Evolutionary conservation across 345 rosid species (phyloP), one percentile per base, ranked within the genome.

Genomic region (Erucastrum elatum): DNA sequence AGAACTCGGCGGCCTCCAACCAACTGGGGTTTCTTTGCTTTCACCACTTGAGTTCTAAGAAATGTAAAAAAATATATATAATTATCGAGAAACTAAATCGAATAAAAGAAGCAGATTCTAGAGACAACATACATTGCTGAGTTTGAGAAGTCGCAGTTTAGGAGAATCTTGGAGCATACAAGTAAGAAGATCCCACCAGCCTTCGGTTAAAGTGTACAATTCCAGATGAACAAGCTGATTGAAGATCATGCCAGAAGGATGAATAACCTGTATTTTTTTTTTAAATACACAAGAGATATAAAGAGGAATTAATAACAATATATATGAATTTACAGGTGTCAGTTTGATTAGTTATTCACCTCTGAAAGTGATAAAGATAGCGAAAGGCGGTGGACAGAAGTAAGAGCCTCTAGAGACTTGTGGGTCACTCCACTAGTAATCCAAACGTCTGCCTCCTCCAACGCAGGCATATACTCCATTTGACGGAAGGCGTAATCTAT

Each of bases 151-250:
- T 12, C 7, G 15, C 6, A 75, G 78, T 21, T 65, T 75, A 5
- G 71, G 78, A 3, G 71, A 65, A 25, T 10, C 56, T 33, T 53
- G 55, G 11, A 75, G 78, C 71, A 75, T 64, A 65, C 0, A 12
- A 34, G 21, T 9, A 13, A 73, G 69, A 15, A 49, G 64, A 65
- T 21, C 56, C 70, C 71, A 75, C 78, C 71, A 75, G 3, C 16
- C 56, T 51, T 65, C 1, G 7, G 27, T 2, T 1, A 46, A 1
- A 0, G 62, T 73, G 29, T 8, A 5, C 56, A 75, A 13, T 3
- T 35, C 51, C 16, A 75, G 78, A 55, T 34, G 17, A 65, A 75
- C 71, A 65, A 75, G 71, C 56, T 55, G 65, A 9, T 25, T 51
- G 65, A 75, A 75, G 10, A 34, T 35, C 17, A 75, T 35, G 37